phyloP scores from a whole-genome alignment of 331 rosid species.

The Malus hybrid region DNA sequence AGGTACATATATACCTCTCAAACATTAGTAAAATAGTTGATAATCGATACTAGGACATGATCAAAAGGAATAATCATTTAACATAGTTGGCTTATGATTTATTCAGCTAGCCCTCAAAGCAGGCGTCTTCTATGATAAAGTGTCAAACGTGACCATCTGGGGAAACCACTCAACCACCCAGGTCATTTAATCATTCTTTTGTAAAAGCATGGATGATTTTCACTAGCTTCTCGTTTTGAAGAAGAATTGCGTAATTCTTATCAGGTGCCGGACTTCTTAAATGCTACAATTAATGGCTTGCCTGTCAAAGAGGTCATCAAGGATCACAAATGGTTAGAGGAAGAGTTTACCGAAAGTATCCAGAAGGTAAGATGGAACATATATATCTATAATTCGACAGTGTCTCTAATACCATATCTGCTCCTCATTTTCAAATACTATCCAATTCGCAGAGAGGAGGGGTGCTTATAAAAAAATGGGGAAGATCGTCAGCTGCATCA shows the following conservation, averaged over 20 bases:
- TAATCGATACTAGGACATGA: not conserved
- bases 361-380: slow-evolving; percentile 53
- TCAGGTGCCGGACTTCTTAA: slow-evolving; percentile 94
- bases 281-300: slow-evolving; percentile 74
- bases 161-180: slow-evolving; percentile 99
- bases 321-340: slow-evolving; percentile 87
- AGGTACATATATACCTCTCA: slow-evolving; percentile 39
- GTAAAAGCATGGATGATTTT: slow-evolving; percentile 3
- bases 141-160: slow-evolving; percentile 91
- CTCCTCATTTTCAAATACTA: slow-evolving; percentile 3
- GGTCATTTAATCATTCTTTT: slow-evolving; percentile 33
- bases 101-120: slow-evolving; percentile 91
- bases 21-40: not conserved
- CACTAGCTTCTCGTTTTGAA: slow-evolving; percentile 13
- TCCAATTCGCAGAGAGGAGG: slow-evolving; percentile 80
- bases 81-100: slow-evolving; percentile 17
- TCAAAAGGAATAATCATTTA: not conserved
- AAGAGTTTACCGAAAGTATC: slow-evolving; percentile 73
- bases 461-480: slow-evolving; percentile 83
- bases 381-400: not conserved
- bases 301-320: slow-evolving; percentile 83
- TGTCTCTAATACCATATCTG: not conserved
- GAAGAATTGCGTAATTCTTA: slow-evolving; percentile 2
- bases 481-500: slow-evolving; percentile 98
- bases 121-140: slow-evolving; percentile 94